Conservation (phyloP, 1,284 basidiomycete species). For the Dichomitus squalens region DNA sequence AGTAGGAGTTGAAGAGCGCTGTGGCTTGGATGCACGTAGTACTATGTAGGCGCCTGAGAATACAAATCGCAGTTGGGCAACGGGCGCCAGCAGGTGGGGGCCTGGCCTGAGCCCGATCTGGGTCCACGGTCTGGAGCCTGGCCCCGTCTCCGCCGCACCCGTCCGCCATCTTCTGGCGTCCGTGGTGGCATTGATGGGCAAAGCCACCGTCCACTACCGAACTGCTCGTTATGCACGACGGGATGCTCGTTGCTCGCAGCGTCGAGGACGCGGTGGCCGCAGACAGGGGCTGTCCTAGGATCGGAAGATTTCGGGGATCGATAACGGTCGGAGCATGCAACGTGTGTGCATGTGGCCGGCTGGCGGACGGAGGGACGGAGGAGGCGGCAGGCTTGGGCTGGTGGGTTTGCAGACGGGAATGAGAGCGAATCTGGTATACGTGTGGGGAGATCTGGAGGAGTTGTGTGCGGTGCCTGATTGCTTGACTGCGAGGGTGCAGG, state of each 20-base stretch:
- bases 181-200: not conserved
- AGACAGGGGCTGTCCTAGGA: not conserved
- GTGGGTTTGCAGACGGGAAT: not conserved
- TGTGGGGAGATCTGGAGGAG: constrained; percentile 17
- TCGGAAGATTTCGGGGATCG: constrained; percentile 16
- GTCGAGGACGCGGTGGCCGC: not conserved
- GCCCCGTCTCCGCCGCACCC: not conserved
- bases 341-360: constrained; percentile 7
- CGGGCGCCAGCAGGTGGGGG: not conserved
- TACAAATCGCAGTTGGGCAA: not conserved
- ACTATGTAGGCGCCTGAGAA: not conserved
- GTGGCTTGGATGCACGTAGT: not conserved
- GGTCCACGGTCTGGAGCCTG: not conserved
- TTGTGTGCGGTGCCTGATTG: constrained; percentile 23
- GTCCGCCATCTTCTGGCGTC: not conserved
- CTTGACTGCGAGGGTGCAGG: constrained; percentile 25
- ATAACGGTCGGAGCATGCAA: constrained; percentile 20
- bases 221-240: not conserved
- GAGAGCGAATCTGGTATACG: constrained; percentile 2
- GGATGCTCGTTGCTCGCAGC: not conserved
- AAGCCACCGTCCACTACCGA: not conserved
- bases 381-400: no score
- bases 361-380: constrained; percentile 7
- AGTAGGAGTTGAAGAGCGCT: not conserved
- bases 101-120: not conserved